Evolutionary conservation across 108 stramenopile species (phyloP).

Genomic region (Pseudonitzschia delicatissima): DNA sequence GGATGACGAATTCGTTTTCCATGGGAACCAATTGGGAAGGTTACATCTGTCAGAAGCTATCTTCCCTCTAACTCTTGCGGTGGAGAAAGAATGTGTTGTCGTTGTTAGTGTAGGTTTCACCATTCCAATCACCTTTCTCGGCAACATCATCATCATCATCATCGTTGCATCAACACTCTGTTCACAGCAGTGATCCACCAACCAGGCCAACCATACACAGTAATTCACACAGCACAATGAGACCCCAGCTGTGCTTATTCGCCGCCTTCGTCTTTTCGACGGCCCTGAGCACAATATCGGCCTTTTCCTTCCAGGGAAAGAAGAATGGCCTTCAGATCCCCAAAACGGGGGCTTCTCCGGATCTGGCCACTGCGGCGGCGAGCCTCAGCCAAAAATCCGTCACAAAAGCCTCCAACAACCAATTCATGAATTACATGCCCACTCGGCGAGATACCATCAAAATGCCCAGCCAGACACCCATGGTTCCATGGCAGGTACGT

Average conservation of each 20-base stretch:
- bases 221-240: no score
- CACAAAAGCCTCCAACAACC: slow-evolving; percentile 2
- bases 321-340: neutral
- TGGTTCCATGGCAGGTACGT: slow-evolving; percentile 79
- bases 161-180: neutral
- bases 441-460: slow-evolving; percentile 49
- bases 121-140: no score
- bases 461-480: slow-evolving; percentile 80
- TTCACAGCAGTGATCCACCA: neutral
- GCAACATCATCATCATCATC: no score
- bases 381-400: slow-evolving; percentile 9
- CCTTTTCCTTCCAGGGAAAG: neutral
- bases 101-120: no score
- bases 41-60: no score
- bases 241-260: neutral
- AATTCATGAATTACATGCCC: neutral
- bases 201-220: neutral
- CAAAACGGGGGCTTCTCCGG: neutral
- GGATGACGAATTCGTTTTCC: no score
- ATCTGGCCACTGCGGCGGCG: neutral
- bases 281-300: neutral
- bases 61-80: no score
- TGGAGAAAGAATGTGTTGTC: no score
- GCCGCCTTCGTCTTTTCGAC: neutral
- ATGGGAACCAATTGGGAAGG: no score